Percentiles rank a stretch among this genome's conserved stretches.
Conservation (phyloP, 2,329 filamentous ascomycete species). For the Teratosphaeria nubilosa region DNA sequence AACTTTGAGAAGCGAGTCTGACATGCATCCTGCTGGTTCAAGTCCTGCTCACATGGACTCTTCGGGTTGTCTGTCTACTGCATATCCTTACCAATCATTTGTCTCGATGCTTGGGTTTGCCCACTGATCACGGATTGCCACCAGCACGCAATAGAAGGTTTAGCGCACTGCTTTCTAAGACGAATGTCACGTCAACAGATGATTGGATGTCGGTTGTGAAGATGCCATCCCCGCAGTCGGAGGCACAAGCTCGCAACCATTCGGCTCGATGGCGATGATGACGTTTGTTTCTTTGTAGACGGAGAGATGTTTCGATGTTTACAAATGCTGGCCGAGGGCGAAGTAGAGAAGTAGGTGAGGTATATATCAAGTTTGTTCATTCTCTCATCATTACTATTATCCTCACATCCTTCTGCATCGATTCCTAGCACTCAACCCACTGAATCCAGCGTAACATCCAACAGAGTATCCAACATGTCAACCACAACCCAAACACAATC, state of each 20-base stretch:
- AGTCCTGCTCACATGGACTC: neutral
- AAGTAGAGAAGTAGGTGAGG: neutral
- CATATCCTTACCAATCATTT: neutral
- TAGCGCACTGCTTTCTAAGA: neutral
- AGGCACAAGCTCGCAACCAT: neutral
- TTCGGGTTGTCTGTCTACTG: no score
- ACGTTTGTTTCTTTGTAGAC: neutral
- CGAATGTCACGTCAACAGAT: neutral
- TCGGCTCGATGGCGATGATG: neutral
- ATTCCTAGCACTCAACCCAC: neutral
- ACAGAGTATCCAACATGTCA: conserved; percentile 7
- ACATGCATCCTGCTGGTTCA: no score
- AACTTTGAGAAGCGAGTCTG: neutral
- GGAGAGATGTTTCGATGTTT: neutral
- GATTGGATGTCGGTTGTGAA: neutral
- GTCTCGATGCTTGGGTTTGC: neutral
- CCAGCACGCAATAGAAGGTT: neutral
- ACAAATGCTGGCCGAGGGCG: conserved; percentile 2
- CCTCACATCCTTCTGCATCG: neutral
- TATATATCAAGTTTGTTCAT: neutral
- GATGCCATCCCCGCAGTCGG: neutral
- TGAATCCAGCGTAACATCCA: neutral
- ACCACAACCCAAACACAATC: conserved; percentile 18
- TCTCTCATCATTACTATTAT: neutral
- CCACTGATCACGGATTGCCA: neutral